Evolutionary conservation across 768 basidiomycete genomes (phyloP).

Genomic region (Termitomyces heimii): DNA sequence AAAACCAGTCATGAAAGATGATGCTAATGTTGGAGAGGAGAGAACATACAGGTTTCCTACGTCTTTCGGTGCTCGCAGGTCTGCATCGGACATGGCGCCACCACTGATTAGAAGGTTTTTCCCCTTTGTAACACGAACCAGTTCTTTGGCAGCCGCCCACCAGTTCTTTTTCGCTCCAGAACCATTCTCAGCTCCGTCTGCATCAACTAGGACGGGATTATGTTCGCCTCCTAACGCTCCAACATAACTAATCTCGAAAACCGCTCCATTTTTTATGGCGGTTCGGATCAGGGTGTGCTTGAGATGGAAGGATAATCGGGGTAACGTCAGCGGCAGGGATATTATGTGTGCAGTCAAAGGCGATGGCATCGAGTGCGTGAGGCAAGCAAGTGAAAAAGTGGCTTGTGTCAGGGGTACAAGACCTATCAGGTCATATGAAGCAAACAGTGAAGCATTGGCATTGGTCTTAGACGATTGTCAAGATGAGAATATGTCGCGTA

Average conservation of each 20-base stretch:
- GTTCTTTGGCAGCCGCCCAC: conserved; percentile 78
- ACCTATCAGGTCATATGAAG: conserved; percentile 71
- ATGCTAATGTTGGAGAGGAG: neutral
- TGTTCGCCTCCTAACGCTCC: conserved; percentile 65
- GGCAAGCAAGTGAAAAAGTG: conserved; percentile 74
- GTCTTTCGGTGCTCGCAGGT: conserved; percentile 68
- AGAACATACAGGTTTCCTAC: conserved; percentile 64
- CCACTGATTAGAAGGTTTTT: conserved; percentile 70
- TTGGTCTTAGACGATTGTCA: conserved; percentile 45
- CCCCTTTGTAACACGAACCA: conserved; percentile 76
- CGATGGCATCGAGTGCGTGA: conserved; percentile 74
- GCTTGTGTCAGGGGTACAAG: conserved; percentile 66
- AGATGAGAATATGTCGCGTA: neutral
- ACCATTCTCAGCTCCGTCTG: conserved; percentile 48
- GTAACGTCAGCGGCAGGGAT: conserved; percentile 68
- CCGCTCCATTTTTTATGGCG: conserved; percentile 75
- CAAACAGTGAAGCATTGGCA: conserved; percentile 55
- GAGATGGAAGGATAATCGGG: conserved; percentile 73
- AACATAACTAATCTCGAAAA: conserved; percentile 77
- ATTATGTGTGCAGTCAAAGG: conserved; percentile 78
- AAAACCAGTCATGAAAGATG: neutral
- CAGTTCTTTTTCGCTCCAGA: conserved; percentile 65
- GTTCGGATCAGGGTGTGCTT: conserved; percentile 81
- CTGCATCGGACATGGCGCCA: conserved; percentile 53
- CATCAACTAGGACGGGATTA: conserved; percentile 35